Evolutionary conservation across 169 alveolate genomes (phyloP), one percentile per base, ranked within the genome.

Genomic region (Perkinsus olseni): DNA sequence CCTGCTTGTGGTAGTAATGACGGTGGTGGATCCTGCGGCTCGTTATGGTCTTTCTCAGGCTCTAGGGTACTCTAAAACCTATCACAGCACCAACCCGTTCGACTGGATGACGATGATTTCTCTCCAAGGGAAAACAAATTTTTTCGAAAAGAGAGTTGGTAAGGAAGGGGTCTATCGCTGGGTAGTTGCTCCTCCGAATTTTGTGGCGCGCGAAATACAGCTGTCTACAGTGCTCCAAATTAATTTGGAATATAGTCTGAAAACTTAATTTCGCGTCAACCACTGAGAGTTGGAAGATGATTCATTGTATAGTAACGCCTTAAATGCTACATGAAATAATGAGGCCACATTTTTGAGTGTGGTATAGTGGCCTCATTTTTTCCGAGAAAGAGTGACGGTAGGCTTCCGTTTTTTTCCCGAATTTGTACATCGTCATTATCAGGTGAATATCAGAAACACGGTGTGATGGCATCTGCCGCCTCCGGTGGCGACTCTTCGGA

Each of bases 61-160:
- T 34, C 96, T 98, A 74, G 99, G 99, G 11, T 97, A 96, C 38
- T 96, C 97, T 38, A 98, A 99, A 95, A 92, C 97, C 91, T 99
- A 97, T 97, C 95, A 97, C 95, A 96, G 97, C 28, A 94, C 96
- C 74, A 99, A 99, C 93, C 99, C 99, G 20, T 99, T 98, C 94
- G 99, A 98, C 94, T 99, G 99, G 99, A 98, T 98, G 99, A 99
- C 98, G 93, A 97, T 99, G 97, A 99, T 99, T 91, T 98, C 99
- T 13, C 96, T 99, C 38, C 94, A 97, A 96, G 99, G 99, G 91
- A 99, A 99, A 95, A 99, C 99, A 91, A 99, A 99, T 96, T 99
- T 99, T 98, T 99, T 99, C 95, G 99, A 99, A 96, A 98, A 98
- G 96, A 96, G 99, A 91, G 99, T 98, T 34, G 99, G 82, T 62